Base-by-base conservation (phyloP, 169 alveolate species). In the Eimeria falciformis region DNA sequence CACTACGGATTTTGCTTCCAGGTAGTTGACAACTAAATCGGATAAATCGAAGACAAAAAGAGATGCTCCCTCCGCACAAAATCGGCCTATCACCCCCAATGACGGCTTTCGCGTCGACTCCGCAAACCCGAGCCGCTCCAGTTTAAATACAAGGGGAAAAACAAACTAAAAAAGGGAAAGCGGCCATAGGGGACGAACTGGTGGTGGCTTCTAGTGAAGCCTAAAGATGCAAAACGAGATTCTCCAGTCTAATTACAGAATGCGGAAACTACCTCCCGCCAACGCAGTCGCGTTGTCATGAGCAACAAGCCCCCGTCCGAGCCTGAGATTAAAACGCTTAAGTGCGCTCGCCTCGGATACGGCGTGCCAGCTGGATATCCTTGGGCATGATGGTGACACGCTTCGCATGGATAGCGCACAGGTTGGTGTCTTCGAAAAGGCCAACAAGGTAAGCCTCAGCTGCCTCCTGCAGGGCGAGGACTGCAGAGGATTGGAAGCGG, bases 361-460 rank as follows among this genome's bases (percentile, higher is more conserved):
- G 97, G 94, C 99, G 96, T 43, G 99, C 99, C 62, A 99, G 97
- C 94, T 99, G 99, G 82, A 99, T 96, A 92, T 98, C 99, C 97
- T 99, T 99, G 65, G 99, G 99, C 99, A 99, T 99, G 92, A 99
- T 99, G 88, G 99, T 99, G 62, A 99, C 99, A 94, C 99, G 98
- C 96, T 99, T 99, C 50, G 99, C 99, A 96, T 99, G 99, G 95
- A 99, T 99, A 69, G 99, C 99, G 93, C 99, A 99, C 88, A 99
- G 94, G 98, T 99, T 99, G 90, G 99, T 99, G 97, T 99, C 99
- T 96, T 99, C 99, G 94, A 99, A 99, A 58, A 99, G 97, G 45
- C 99, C 99, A 68, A 99, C 99, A 50, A 99, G 95, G 96, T 98
- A 99, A 27, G 99, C 99, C 95, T 99, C 99, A 45, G 99, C 99